phyloP scores from a whole-genome alignment of 2,329 filamentous ascomycete species.

The Penicillium psychrosexuale region DNA sequence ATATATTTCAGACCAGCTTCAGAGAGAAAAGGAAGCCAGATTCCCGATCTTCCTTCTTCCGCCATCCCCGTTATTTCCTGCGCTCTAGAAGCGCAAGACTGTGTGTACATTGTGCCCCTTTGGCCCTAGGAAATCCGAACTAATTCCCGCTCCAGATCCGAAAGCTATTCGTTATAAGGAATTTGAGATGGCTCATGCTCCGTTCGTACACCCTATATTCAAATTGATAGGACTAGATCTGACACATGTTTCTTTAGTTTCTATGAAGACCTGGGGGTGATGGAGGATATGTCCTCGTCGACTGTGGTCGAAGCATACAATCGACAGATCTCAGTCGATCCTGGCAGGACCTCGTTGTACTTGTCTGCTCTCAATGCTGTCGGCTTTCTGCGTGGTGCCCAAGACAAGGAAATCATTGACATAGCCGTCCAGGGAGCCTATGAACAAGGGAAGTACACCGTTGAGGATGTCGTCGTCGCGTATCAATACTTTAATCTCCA shows the following conservation, averaged over 20 bases:
- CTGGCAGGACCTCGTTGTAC: constrained; percentile 56
- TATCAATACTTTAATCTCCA: constrained; percentile 59
- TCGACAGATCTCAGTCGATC: constrained; percentile 57
- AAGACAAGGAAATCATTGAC: constrained; percentile 55
- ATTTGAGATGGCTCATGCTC: constrained; percentile 32
- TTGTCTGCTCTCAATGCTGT: constrained; percentile 64
- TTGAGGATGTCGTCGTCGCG: constrained; percentile 56
- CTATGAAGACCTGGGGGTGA: constrained; percentile 61
- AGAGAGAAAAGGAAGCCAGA: constrained; percentile 36
- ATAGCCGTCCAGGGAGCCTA: constrained; percentile 57
- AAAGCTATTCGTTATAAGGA: constrained; percentile 26
- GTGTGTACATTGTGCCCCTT: constrained; percentile 23
- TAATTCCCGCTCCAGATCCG: constrained; percentile 28
- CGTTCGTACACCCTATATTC: neutral
- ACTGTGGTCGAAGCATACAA: constrained; percentile 63
- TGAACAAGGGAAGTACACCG: constrained; percentile 57
- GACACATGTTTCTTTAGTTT: constrained; percentile 35
- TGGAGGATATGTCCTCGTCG: constrained; percentile 60
- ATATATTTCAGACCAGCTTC: constrained; percentile 45
- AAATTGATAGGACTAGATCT: neutral
- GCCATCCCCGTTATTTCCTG: constrained; percentile 41
- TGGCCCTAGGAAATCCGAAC: neutral
- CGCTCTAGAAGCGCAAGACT: constrained; percentile 35
- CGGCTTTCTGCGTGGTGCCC: constrained; percentile 48
- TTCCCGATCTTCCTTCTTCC: constrained; percentile 33